Base-by-base conservation (phyloP, 306 rosid species). In the Urtica urens region DNA sequence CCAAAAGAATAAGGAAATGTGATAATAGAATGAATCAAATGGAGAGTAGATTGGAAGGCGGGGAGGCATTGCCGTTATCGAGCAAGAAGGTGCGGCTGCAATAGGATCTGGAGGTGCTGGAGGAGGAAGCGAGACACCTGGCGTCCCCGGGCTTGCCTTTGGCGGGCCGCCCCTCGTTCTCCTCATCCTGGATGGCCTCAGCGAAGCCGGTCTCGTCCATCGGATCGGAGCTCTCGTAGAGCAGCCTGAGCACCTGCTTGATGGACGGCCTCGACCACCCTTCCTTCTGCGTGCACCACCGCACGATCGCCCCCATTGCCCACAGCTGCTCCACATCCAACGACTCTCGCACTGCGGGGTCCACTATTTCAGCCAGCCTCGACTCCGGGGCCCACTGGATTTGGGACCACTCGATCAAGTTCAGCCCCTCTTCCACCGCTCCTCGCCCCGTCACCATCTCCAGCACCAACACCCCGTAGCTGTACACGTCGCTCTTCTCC, bases 241-340 rank as follows among this genome's bases (percentile, higher is more conserved):
- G 66, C 68, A 85, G 81, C 76, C 99, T 72, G 35, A 92, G 94
- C 42, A 85, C 96, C 54, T 82, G 96, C 53, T 79, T 92, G 46
- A 92, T 81, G 15, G 95, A 81, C 41, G 99, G 99, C 64, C 99
- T 79, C 23, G 67, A 60, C 38, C 78, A 69, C 63, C 96, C 86
- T 73, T 82, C 96, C 75, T 72, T 79, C 59, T 82, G 93, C 10
- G 96, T 85, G 77, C 99, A 92, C 96, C 99, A 82, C 60, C 62
- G 79, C 63, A 81, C 79, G 10, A 92, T 72, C 10, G 93, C 75
- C 18, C 80, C 63, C 7, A 82, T 67, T 3, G 83, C 76, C 50
- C 75, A 93, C 49, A 92, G 94, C 67, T 85, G 96, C 53, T 85
- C 96, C 62, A 77, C 55, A 70, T 85, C 86, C 51, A 73, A 78